Evolutionary conservation across 352 stramenopile genomes (phyloP), one percentile per base, ranked within the genome.

Genomic region (Phytophthora macrochlamydospora): DNA sequence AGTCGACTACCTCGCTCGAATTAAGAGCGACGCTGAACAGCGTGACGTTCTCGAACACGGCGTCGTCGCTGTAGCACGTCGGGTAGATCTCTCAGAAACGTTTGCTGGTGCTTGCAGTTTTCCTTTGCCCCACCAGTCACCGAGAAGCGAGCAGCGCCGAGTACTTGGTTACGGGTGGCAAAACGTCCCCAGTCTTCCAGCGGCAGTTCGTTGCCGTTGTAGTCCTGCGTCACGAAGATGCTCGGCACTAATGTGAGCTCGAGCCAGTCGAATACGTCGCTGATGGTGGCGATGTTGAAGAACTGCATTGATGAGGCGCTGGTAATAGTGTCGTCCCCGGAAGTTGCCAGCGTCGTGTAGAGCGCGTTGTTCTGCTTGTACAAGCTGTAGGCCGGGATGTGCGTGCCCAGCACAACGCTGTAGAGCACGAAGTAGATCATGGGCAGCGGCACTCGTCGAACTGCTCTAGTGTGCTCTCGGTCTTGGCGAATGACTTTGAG

Each of bases 321-420:
- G 13, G 73, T 81, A 46, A 81, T 51, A 1, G 79, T 76, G 49
- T 85, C 77, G 1, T 58, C 69, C 1, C 81, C 79, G 0, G 79
- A 78, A 30, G 55, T 81, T 28, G 44, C 79, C 33, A 79, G 64
- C 28, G 67, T 68, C 18, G 62, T 74, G 0, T 62, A 76, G 2
- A 87, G 57, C 0, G 76, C 73, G 32, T 61, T 62, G 2, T 64
- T 67, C 9, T 83, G 73, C 35, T 73, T 55, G 54, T 73, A 85
- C 45, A 87, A 65, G 18, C 28, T 57, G 24, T 59, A 58, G 6
- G 78, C 63, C 14, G 76, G 76, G 31, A 85, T 63, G 53, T 85
- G 76, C 30, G 69, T 18, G 51, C 78, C 83, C 9, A 85, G 64
- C 82, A 87, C 83, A n/a, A 53, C 65, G 1, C 85, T 68, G 52